A percentile compares a stretch with the other conserved stretches of the same genome.
Evolutionary conservation across 192 early-diverging fungal species (phyloP).

Genomic region (Coemansia sp.): DNA sequence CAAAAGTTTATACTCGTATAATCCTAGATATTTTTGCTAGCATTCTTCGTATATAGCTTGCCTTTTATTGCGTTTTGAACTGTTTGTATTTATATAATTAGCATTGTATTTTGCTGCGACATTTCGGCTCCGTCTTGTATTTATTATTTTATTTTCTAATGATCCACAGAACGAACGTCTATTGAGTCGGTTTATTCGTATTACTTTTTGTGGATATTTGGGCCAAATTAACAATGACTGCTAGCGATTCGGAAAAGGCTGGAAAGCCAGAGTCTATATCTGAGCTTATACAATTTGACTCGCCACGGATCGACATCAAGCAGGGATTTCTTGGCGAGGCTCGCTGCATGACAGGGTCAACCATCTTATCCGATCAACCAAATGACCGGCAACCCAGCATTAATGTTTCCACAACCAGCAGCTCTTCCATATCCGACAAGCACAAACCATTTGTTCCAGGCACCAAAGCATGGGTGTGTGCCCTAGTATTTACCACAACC

Average conservation of each 20-base stretch:
- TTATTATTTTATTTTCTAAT: neutral
- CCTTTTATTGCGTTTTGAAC: neutral
- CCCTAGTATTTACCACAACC: slow-evolving; percentile 28
- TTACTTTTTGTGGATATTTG: neutral
- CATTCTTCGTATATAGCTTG: neutral
- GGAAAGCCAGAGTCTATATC: neutral
- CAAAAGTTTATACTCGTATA: neutral
- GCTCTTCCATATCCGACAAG: neutral
- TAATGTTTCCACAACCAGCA: neutral
- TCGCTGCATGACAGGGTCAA: neutral
- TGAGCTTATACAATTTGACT: neutral
- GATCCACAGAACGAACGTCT: neutral
- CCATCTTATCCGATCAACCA: neutral
- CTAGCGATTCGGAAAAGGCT: neutral
- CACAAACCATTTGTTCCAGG: slow-evolving; percentile 13
- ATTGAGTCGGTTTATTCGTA: neutral
- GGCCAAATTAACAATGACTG: neutral
- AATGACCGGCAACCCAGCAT: neutral
- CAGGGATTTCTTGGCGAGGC: neutral
- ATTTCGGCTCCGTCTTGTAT: neutral
- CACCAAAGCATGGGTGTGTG: slow-evolving; percentile 32
- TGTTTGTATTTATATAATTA: slow-evolving; percentile 3
- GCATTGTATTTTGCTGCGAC: neutral
- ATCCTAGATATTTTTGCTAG: neutral
- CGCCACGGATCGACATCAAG: slow-evolving; percentile 1